These are phyloP conservation scores for Tritrichomonas foetus DNA, from an alignment of 208 protist genomes.

Conservation along the genomic window DNA sequence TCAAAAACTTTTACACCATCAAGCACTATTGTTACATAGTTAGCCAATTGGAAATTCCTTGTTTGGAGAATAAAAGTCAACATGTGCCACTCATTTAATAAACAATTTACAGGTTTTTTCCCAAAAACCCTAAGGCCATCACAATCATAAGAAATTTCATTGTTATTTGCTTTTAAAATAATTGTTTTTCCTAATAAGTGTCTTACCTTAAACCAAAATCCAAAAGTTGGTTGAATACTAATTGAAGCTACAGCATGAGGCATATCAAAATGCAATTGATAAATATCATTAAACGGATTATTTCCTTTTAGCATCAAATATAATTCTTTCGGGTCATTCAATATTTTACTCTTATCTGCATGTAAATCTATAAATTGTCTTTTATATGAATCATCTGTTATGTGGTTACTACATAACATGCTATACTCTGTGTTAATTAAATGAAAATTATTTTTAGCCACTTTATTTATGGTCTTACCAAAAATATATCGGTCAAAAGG, in stretches of 20 bases:
- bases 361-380: too few relatives aligned
- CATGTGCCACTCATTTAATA: neutral
- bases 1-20: neutral
- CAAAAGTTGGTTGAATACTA: neutral
- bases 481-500: neutral
- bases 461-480: neutral
- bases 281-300: neutral
- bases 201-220: neutral
- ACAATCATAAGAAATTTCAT: neutral
- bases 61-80: neutral
- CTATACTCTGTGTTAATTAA: neutral
- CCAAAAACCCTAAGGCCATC: neutral
- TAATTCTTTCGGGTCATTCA: neutral
- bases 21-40: neutral
- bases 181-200: neutral
- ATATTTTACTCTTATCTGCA: neutral
- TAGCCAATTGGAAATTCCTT: neutral
- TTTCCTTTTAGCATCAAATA: neutral
- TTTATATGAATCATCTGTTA: neutral
- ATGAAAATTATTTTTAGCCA: neutral
- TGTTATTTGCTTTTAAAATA: neutral
- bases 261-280: neutral
- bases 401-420: neutral
- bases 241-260: neutral
- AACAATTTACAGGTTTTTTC: neutral